Evolutionary conservation across 495 filamentous ascomycete species (phyloP).

Genomic region (Hyaloscypha finlandica): DNA sequence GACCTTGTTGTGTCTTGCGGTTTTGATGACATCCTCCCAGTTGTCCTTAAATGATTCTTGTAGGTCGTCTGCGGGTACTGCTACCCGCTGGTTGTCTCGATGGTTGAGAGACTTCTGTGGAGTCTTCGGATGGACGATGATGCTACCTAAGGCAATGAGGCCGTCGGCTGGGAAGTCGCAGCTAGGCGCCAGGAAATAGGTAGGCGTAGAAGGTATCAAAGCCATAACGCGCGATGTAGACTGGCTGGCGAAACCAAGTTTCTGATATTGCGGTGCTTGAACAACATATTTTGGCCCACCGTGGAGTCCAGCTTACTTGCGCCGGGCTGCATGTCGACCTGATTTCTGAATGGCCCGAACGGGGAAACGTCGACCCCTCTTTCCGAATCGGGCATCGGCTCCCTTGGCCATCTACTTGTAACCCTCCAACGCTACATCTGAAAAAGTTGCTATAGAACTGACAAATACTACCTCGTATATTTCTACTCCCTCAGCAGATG

Average conservation of each 20-base stretch:
- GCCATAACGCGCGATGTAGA: background rate
- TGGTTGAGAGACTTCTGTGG: slow-evolving; percentile 9
- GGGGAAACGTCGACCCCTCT: background rate
- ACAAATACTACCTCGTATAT: background rate
- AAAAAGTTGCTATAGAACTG: background rate
- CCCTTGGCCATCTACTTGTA: no score
- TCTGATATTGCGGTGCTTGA: slow-evolving; percentile 8
- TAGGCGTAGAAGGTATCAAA: slow-evolving; percentile 1
- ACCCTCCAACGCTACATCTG: background rate
- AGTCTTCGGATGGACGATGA: slow-evolving; percentile 11
- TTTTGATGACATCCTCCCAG: slow-evolving; percentile 8
- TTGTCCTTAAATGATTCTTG: slow-evolving; percentile 11
- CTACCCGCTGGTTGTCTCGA: slow-evolving; percentile 12
- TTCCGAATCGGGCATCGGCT: no score
- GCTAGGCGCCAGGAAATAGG: slow-evolving; percentile 10
- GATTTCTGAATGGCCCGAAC: background rate
- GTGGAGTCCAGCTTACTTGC: background rate
- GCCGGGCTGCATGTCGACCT: slow-evolving; percentile 1
- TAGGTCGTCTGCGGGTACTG: slow-evolving; percentile 10
- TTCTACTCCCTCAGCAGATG: background rate
- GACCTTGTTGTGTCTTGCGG: slow-evolving; percentile 10
- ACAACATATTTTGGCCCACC: background rate
- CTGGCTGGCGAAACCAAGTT: background rate
- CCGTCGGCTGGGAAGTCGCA: slow-evolving; percentile 11
- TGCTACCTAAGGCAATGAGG: slow-evolving; percentile 3